phyloP scores from a whole-genome alignment of 257 asterid species.

The Nyctanthes arbortristis region DNA sequence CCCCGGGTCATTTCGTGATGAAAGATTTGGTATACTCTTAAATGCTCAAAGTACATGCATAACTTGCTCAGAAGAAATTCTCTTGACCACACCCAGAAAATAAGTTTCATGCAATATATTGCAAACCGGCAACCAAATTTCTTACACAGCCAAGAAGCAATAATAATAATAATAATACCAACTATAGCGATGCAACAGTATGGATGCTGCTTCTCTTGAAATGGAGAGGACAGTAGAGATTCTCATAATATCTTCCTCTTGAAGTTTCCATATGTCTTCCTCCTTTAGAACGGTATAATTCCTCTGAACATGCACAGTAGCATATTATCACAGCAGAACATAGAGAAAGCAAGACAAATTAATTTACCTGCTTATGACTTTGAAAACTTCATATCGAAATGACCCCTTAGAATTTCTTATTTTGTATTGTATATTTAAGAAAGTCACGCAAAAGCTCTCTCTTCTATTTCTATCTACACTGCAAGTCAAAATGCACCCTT shows the following conservation, averaged over 20 bases:
- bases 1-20: too few species aligned
- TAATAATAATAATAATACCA: conserved; percentile 69
- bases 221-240: conserved; percentile 80
- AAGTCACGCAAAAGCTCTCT: neutral
- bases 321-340: neutral
- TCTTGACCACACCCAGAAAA: conserved; percentile 6
- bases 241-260: conserved; percentile 69
- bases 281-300: conserved; percentile 71
- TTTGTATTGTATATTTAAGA: neutral
- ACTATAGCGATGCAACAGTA: conserved; percentile 71
- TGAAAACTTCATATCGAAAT: neutral
- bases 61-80: neutral
- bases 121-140: conserved; percentile 1
- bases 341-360: conserved; percentile 10
- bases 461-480: neutral
- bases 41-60: conserved; percentile 9
- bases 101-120: neutral
- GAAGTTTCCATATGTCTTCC: conserved; percentile 72
- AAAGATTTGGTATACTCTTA: too few species aligned
- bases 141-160: conserved; percentile 12
- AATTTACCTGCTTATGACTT: neutral
- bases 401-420: neutral
- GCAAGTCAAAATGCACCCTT: neutral
- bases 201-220: conserved; percentile 74
- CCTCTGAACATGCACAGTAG: conserved; percentile 49